Percentiles rank a stretch among this genome's conserved stretches.
Conservation (phyloP, 2,329 filamentous ascomycete species). For the Phaeoacremonium minimum region DNA sequence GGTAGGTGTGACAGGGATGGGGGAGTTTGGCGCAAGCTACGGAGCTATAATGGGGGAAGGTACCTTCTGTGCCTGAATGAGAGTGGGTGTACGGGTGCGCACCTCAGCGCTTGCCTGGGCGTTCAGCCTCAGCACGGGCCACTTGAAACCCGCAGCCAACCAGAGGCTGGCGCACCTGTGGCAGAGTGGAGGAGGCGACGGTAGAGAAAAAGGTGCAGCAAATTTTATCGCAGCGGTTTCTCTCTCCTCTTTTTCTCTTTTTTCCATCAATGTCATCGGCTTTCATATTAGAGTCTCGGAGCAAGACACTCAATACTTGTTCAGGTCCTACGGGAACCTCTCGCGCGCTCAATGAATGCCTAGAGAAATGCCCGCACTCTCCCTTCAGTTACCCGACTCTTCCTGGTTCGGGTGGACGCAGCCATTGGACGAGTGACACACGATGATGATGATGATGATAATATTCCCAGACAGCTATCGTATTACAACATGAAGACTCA, state of each 20-base stretch:
- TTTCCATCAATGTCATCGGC: constrained; percentile 73
- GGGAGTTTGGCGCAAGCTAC: too few species aligned
- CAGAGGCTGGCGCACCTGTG: constrained; percentile 1
- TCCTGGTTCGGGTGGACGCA: constrained; percentile 32
- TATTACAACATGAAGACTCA: too few species aligned
- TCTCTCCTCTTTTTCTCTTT: constrained; percentile 46
- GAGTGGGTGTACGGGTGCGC: too few species aligned
- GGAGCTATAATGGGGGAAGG: too few species aligned
- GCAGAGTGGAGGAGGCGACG: too few species aligned
- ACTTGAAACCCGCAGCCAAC: constrained; percentile 1
- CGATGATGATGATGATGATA: too few species aligned
- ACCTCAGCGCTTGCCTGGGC: too few species aligned
- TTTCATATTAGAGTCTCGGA: constrained; percentile 99
- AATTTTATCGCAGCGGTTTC: constrained; percentile 22
- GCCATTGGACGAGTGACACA: constrained; percentile 33
- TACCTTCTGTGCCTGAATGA: too few species aligned
- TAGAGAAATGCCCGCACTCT: constrained; percentile 75
- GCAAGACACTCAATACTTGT: constrained; percentile 86
- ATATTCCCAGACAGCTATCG: too few species aligned
- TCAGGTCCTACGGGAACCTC: constrained; percentile 82
- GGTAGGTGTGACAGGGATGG: too few species aligned
- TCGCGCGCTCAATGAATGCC: constrained; percentile 97
- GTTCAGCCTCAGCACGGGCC: too few species aligned
- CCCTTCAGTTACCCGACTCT: constrained; percentile 64
- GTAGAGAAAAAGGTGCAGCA: background rate